Conservation (phyloP, 208 protist species). For the Trichomonas tenax region DNA sequence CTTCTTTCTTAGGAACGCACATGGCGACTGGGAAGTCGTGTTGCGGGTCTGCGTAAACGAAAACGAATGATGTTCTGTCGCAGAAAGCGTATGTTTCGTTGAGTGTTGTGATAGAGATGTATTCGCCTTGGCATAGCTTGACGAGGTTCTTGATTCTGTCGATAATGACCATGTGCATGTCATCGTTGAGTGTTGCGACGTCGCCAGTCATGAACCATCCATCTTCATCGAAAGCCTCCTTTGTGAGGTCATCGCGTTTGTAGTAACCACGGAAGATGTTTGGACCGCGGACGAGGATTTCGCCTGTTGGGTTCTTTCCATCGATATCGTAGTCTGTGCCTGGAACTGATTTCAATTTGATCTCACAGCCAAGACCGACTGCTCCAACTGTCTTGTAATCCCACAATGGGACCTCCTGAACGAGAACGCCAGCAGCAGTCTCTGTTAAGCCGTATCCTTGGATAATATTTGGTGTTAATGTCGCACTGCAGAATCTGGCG, state of each 20-base stretch:
- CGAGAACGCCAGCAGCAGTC: background rate
- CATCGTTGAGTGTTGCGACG: background rate
- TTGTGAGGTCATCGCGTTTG: background rate
- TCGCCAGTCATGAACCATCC: constrained; percentile 14
- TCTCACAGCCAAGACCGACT: background rate
- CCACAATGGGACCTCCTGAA: background rate
- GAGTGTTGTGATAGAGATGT: background rate
- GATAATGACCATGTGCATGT: background rate
- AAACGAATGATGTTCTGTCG: background rate
- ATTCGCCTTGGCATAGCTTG: background rate
- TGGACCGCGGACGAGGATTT: background rate
- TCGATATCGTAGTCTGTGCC: background rate
- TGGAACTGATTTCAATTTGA: background rate
- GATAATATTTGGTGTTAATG: constrained; percentile 23
- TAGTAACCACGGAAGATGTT: constrained; percentile 16
- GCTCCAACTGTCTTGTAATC: background rate
- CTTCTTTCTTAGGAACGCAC: background rate
- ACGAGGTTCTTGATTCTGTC: background rate
- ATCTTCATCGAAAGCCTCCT: constrained; percentile 7
- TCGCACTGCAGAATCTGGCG: constrained; percentile 47
- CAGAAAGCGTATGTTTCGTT: background rate
- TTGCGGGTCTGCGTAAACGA: background rate
- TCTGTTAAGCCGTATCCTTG: constrained; percentile 28
- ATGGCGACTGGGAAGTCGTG: background rate
- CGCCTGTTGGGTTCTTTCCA: background rate